These are phyloP conservation scores for Metarhizium anisopliae DNA, from an alignment of 2,329 filamentous ascomycete genomes.

Conservation along the genomic window DNA sequence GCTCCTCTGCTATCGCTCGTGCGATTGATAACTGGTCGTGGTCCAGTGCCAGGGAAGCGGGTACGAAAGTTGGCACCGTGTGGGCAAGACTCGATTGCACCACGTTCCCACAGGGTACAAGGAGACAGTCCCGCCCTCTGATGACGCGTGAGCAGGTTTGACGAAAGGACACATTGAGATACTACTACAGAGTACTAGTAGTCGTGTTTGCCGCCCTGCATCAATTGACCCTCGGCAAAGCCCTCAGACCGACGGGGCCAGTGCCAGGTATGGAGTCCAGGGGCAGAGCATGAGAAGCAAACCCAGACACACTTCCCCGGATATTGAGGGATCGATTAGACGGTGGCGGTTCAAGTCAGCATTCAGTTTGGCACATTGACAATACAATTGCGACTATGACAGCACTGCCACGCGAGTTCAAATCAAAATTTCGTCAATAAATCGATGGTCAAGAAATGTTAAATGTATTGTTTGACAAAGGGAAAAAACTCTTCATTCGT, in stretches of 20 bases:
- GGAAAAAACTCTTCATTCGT: conserved; percentile 20
- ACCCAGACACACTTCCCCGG: neutral
- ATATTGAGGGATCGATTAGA: neutral
- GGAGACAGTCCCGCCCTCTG: neutral
- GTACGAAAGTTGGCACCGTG: conserved; percentile 23
- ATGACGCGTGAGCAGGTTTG: neutral
- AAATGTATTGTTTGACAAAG: conserved; percentile 12
- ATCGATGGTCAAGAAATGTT: neutral
- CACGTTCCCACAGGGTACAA: neutral
- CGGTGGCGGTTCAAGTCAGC: neutral
- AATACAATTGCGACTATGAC: neutral
- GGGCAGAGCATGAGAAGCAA: neutral
- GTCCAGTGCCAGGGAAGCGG: conserved; percentile 13
- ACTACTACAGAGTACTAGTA: no score
- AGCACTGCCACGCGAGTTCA: neutral
- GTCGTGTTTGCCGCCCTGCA: neutral
- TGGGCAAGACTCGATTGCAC: conserved; percentile 11
- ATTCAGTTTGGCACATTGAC: no score
- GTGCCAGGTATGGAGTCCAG: neutral
- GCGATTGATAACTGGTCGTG: conserved; percentile 3
- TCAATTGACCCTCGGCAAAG: neutral
- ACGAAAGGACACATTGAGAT: no score
- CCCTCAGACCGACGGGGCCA: neutral
- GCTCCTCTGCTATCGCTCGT: neutral
- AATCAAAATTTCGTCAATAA: no score